Conservation (phyloP, 148 eudicot genomes). For the Rhododendron williamsianum region DNA sequence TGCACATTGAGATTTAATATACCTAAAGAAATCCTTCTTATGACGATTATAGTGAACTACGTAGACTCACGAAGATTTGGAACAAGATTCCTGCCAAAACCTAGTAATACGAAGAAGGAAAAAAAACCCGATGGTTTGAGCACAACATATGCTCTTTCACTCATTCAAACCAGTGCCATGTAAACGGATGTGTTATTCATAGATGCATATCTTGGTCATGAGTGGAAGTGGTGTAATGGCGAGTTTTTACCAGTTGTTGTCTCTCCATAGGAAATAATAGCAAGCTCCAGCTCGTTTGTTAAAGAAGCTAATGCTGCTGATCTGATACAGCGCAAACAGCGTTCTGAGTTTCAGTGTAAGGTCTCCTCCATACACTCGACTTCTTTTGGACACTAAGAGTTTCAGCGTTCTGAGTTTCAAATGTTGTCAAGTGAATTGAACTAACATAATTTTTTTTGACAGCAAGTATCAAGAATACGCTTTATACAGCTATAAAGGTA, state of each 20-base stretch:
- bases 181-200: neutral
- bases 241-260: constrained; percentile 44
- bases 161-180: neutral
- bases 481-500: constrained; percentile 70
- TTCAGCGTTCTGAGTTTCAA: too few relatives aligned
- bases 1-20: neutral
- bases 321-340: constrained; percentile 77
- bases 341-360: constrained; percentile 86
- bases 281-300: constrained; percentile 47
- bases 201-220: neutral
- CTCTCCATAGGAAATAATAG: constrained; percentile 54
- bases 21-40: neutral
- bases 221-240: constrained; percentile 29
- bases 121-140: neutral
- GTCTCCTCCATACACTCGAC: neutral
- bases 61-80: neutral
- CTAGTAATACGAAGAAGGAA: neutral
- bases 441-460: constrained; percentile 20
- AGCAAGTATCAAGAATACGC: constrained; percentile 70
- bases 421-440: constrained; percentile 15
- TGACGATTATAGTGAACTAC: neutral
- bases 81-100: neutral
- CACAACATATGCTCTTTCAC: neutral
- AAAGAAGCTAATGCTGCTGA: constrained; percentile 90
- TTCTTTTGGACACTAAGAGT: neutral